Base-by-base conservation (phyloP, 2,329 filamentous ascomycete species). In the Botrytis porri region DNA sequence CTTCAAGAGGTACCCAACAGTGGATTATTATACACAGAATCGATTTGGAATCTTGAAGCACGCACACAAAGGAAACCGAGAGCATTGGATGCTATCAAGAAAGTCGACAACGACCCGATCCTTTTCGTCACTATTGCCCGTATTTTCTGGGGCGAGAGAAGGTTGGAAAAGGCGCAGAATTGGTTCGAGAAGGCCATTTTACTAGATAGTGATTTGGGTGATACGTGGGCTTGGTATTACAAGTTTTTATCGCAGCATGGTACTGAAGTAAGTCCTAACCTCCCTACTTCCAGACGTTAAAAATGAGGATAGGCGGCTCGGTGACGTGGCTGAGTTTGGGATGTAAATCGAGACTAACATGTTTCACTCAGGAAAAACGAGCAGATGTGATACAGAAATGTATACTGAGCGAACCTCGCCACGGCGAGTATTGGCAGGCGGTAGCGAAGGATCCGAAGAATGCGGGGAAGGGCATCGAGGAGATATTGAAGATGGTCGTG, bases 181-280 rank as follows among this genome's bases (percentile, higher is more conserved):
- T 99, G 96, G 96, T 99, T 99, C 82, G 94, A 98, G 83, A 97
- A 97, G 83, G 96, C 96, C 0, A 90, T 98, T 72, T 86, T 97
- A 71, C 85, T 96, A 20, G 94, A 99, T 80, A 89, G 91, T 51
- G 95, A 98, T 81, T 84, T 90, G 69, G 96, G 96, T 69, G 97
- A 99, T 84, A 93, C 90, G 18, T 99, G 97, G 97, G 95, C 94
- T 32, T 99, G 95, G 95, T 99, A 98, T 82, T 96, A 94, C 82
- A 95, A 95, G 82, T 99, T 98, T 82, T 81, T 98, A 76, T 81
- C 90, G 77, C 93, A 98, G 85, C 95, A 99, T 83, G 97, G 96
- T 16, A 98, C 94, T 8, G 91, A 94, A 76, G 85, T 86, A 80
- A 79, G 84, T 82, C 72, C 60, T 70, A 16, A 54, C 48, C 12